phyloP scores from a whole-genome alignment of 805 yeast genomes.

The Teunomyces gatunensis region DNA sequence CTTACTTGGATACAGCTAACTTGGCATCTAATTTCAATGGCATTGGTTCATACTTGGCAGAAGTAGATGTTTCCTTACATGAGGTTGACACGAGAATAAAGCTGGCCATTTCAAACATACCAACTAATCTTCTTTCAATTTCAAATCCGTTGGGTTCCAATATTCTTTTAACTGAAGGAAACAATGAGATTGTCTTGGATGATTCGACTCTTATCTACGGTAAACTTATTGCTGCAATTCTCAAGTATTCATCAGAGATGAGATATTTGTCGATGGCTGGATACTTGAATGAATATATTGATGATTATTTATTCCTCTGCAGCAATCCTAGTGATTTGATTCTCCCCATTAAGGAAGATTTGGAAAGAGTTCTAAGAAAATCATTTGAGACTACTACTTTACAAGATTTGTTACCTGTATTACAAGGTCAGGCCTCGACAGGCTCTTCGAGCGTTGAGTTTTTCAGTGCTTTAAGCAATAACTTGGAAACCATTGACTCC shows the following conservation, averaged over 20 bases:
- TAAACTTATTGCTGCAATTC: conserved; percentile 12
- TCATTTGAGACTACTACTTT: background rate
- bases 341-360: conserved; percentile 2
- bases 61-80: conserved; percentile 15
- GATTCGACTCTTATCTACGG: conserved; percentile 12
- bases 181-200: conserved; percentile 4
- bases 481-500: background rate
- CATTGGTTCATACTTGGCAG: conserved; percentile 8
- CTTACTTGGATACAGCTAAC: conserved; percentile 7
- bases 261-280: conserved; percentile 7
- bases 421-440: background rate
- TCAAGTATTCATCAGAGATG: background rate
- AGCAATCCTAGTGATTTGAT: conserved; percentile 3
- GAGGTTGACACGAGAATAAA: conserved; percentile 23
- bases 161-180: conserved; percentile 26
- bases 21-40: conserved; percentile 12
- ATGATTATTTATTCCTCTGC: conserved; percentile 19
- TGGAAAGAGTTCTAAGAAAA: background rate
- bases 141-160: conserved; percentile 48
- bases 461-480: background rate
- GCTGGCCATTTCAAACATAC: conserved; percentile 11
- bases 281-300: conserved; percentile 18
- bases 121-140: conserved; percentile 34
- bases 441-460: background rate
- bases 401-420: background rate